These are phyloP conservation scores for Staphylotrichum tortipilum DNA, from an alignment of 495 filamentous ascomycete species.

Conservation along the genomic window DNA sequence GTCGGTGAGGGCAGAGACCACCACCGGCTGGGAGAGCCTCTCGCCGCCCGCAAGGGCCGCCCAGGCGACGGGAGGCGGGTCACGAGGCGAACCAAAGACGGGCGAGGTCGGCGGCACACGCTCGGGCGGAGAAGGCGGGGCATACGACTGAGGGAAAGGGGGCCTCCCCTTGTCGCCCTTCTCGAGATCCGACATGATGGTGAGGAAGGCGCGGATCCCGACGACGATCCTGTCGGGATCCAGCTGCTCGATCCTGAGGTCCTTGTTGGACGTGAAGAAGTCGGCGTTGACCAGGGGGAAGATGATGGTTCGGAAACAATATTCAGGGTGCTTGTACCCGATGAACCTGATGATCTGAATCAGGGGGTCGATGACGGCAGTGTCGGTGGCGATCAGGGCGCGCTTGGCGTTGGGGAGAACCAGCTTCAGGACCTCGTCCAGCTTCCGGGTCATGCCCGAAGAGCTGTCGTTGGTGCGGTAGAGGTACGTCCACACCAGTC, in stretches of 20 bases:
- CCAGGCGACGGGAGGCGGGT: constrained; percentile 21
- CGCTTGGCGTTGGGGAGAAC: constrained; percentile 71
- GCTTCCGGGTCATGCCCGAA: constrained; percentile 59
- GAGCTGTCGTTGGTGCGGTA: constrained; percentile 67
- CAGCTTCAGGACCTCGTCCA: constrained; percentile 78
- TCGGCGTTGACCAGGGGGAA: constrained; percentile 94
- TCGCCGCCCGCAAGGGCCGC: constrained; percentile 37
- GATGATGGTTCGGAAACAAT: constrained; percentile 83
- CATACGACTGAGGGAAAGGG: constrained; percentile 64
- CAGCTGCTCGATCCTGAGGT: constrained; percentile 82
- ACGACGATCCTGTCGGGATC: constrained; percentile 95
- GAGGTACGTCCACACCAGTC: constrained; percentile 93
- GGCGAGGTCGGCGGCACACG: constrained; percentile 44
- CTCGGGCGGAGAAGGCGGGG: constrained; percentile 31
- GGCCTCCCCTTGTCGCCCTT: constrained; percentile 69
- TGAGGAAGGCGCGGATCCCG: constrained; percentile 86
- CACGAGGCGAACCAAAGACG: constrained; percentile 37
- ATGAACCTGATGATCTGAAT: constrained; percentile 93
- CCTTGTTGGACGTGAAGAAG: constrained; percentile 65
- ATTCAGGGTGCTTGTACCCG: constrained; percentile 85
- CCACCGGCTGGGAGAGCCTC: constrained; percentile 64
- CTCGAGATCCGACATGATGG: constrained; percentile 90
- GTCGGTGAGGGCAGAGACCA: constrained; percentile 61
- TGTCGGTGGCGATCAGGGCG: constrained; percentile 69
- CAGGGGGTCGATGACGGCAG: constrained; percentile 73